A percentile compares a stretch with the other conserved stretches of the same genome.
Evolutionary conservation across 192 early-diverging fungal genomes (phyloP).

Genomic region (Podila epicladia): DNA sequence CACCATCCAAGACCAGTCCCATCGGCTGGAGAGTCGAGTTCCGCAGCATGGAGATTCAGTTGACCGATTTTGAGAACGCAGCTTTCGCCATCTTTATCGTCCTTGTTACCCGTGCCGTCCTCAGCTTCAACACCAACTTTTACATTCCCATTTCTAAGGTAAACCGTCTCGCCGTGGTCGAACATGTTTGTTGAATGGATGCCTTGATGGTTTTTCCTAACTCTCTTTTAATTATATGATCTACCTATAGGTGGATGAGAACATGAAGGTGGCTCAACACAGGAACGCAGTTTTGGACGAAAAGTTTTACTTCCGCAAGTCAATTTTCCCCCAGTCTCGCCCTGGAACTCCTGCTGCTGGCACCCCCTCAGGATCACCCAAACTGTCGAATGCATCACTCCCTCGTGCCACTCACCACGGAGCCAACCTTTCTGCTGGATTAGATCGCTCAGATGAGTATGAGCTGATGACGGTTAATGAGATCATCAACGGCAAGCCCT

Average conservation of each 20-base stretch:
- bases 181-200: no score
- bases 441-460: slow-evolving; percentile 60
- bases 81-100: slow-evolving; percentile 96
- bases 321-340: slow-evolving; percentile 70
- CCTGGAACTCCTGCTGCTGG: slow-evolving; percentile 41
- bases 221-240: no score
- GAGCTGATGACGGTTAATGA: slow-evolving; percentile 88
- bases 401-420: slow-evolving; percentile 7
- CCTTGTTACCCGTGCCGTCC: slow-evolving; percentile 86
- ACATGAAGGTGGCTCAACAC: slow-evolving; percentile 89
- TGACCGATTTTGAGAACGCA: slow-evolving; percentile 97
- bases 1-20: slow-evolving; percentile 85
- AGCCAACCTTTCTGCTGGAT: slow-evolving; percentile 5
- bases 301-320: slow-evolving; percentile 92
- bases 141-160: slow-evolving; percentile 97
- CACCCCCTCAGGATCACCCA: slow-evolving; percentile 43
- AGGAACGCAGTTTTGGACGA: slow-evolving; percentile 84
- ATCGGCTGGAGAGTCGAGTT: slow-evolving; percentile 99
- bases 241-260: slow-evolving; percentile 80
- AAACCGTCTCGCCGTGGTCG: neutral
- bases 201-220: no score
- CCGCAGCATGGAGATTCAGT: slow-evolving; percentile 94
- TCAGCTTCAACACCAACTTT: slow-evolving; percentile 91
- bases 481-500: slow-evolving; percentile 88
- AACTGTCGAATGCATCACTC: slow-evolving; percentile 19